A percentile compares a stretch with the other conserved stretches of the same genome.
Conservation (phyloP, 305 asterid genomes). For the Fraxinus sp. region DNA sequence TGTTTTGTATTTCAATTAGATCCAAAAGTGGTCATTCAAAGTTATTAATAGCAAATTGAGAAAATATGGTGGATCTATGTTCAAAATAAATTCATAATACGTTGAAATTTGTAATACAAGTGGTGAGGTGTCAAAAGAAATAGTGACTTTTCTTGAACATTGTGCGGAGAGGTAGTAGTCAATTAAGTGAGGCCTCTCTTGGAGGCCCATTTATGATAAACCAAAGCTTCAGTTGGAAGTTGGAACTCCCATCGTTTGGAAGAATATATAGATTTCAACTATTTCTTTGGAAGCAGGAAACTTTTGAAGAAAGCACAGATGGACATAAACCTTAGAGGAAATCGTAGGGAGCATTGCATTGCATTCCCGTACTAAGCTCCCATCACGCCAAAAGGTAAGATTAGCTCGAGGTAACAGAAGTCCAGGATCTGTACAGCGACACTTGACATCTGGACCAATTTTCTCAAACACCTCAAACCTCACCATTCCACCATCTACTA, state of each 20-base stretch:
- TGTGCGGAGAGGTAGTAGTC: not conserved
- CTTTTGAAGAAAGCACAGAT: not conserved
- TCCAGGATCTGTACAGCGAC: slow-evolving; percentile 97
- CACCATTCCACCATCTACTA: slow-evolving; percentile 99
- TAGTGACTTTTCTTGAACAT: not conserved
- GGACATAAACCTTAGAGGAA: slow-evolving; percentile 76
- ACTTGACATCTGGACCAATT: slow-evolving; percentile 98
- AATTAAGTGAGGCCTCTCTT: not conserved
- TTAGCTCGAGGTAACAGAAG: slow-evolving; percentile 96
- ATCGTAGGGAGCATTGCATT: slow-evolving; percentile 99
- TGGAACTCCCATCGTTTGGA: not conserved
- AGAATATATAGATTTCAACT: not conserved
- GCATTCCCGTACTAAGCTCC: slow-evolving; percentile 90
- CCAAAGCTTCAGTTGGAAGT: not conserved
- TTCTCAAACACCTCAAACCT: slow-evolving; percentile 97
- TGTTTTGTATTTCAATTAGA: too few species aligned
- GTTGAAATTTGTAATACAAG: not conserved
- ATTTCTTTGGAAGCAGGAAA: not conserved
- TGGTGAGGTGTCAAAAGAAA: not conserved
- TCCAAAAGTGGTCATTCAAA: not conserved
- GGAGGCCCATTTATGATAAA: not conserved
- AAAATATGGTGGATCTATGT: not conserved
- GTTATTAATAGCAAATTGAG: not conserved
- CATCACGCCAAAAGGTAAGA: slow-evolving; percentile 95
- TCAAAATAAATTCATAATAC: not conserved